Percentiles rank a stretch among this genome's conserved stretches.
Conservation (phyloP, 2,329 filamentous ascomycete species). For the Cadophora gregata region DNA sequence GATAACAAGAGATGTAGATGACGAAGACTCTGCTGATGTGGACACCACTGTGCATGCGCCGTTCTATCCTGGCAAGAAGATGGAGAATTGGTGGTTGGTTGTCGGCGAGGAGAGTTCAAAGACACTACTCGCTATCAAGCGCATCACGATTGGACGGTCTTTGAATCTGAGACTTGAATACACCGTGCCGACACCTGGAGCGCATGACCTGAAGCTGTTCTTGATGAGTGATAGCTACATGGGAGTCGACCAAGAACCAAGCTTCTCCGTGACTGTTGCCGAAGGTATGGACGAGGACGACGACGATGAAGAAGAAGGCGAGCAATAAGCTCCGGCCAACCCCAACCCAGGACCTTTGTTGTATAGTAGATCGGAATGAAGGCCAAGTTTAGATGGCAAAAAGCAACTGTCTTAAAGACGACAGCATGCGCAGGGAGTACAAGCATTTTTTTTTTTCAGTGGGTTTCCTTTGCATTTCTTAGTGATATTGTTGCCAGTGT, state of each 20-base stretch:
- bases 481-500: conserved; percentile 39
- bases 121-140: conserved; percentile 89
- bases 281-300: conserved; percentile 97
- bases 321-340: conserved; percentile 36
- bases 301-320: conserved; percentile 79
- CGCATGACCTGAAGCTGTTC: conserved; percentile 88
- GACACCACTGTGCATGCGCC: conserved; percentile 91
- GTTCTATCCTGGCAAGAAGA: conserved; percentile 90
- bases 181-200: conserved; percentile 81
- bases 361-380: conserved; percentile 44
- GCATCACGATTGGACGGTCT: conserved; percentile 82
- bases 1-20: conserved; percentile 80
- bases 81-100: conserved; percentile 98
- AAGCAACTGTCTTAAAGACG: conserved; percentile 28
- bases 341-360: conserved; percentile 35
- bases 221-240: conserved; percentile 98
- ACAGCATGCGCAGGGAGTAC: conserved; percentile 17
- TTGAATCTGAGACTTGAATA: conserved; percentile 85
- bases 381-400: conserved; percentile 39
- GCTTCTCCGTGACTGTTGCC: conserved; percentile 82
- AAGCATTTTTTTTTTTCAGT: conserved; percentile 31
- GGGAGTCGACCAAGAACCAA: conserved; percentile 94
- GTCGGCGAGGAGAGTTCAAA: conserved; percentile 91
- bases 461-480: conserved; percentile 34
- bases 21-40: conserved; percentile 71